phyloP scores from a whole-genome alignment of 768 basidiomycete species.

The Tubosaeta brunneosetosa region DNA sequence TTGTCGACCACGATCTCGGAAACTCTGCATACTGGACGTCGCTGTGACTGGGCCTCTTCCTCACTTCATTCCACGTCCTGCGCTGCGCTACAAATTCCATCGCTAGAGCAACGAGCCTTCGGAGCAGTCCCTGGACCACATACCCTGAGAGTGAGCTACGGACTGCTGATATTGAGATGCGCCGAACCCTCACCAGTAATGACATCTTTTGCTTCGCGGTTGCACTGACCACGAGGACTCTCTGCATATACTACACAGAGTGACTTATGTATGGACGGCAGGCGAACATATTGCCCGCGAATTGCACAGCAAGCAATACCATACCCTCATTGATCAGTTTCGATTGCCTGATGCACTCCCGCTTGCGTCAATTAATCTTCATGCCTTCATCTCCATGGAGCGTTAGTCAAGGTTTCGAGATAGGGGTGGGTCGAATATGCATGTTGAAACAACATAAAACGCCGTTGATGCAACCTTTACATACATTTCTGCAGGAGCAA shows the following conservation, averaged over 20 bases:
- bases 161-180: constrained; percentile 5
- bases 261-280: constrained; percentile 24
- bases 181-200: constrained; percentile 25
- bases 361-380: constrained; percentile 15
- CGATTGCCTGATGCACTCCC: constrained; percentile 4
- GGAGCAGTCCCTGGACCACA: constrained; percentile 20
- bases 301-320: constrained; percentile 19
- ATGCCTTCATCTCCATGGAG: constrained; percentile 17
- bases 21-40: constrained; percentile 19
- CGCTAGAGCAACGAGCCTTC: constrained; percentile 19
- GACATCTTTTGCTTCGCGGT: constrained; percentile 24
- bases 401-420: background rate
- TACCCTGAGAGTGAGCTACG: constrained; percentile 14
- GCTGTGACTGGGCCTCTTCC: constrained; percentile 3
- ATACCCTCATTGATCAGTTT: constrained; percentile 15
- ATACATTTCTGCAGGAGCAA: constrained; percentile 4
- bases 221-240: constrained; percentile 24
- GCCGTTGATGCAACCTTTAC: constrained; percentile 5
- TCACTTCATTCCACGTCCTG: constrained; percentile 13
- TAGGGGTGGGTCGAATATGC: background rate
- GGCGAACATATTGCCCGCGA: constrained; percentile 6
- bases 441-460: background rate
- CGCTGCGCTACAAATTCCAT: constrained; percentile 21
- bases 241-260: constrained; percentile 9
- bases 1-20: constrained; percentile 24